Percentiles rank a stretch among this genome's conserved stretches.
These are phyloP conservation scores for Rasamsonia emersonii DNA, from an alignment of 2,329 filamentous ascomycete species.

Conservation along the genomic window DNA sequence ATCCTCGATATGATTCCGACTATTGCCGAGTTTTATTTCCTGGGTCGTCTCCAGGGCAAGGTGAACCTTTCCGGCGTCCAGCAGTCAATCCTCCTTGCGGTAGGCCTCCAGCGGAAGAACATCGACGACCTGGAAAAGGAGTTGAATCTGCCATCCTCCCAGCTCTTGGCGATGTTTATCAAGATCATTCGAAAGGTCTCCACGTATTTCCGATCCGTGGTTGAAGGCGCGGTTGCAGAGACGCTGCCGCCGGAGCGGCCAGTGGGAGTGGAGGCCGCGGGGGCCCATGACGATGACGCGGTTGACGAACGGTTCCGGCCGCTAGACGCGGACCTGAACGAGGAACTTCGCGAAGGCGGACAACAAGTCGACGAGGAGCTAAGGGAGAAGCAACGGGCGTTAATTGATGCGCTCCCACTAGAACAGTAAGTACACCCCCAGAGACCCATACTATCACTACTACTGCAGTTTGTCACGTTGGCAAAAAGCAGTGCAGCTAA, in stretches of 20 bases:
- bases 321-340: slow-evolving; percentile 61
- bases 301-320: slow-evolving; percentile 60
- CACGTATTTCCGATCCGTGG: slow-evolving; percentile 63
- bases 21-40: slow-evolving; percentile 78
- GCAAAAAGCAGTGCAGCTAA: slow-evolving; percentile 32
- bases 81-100: slow-evolving; percentile 75
- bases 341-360: slow-evolving; percentile 77
- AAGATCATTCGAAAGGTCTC: slow-evolving; percentile 89
- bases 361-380: slow-evolving; percentile 65
- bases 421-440: slow-evolving; percentile 57
- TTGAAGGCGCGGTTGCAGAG: slow-evolving; percentile 64
- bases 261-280: slow-evolving; percentile 37
- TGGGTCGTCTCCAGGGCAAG: slow-evolving; percentile 57
- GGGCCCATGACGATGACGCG: slow-evolving; percentile 61
- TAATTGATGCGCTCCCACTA: slow-evolving; percentile 84
- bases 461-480: not conserved
- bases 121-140: slow-evolving; percentile 75
- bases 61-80: slow-evolving; percentile 76
- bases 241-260: slow-evolving; percentile 52
- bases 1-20: slow-evolving; percentile 85
- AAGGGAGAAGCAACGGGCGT: slow-evolving; percentile 69
- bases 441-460: slow-evolving; percentile 1
- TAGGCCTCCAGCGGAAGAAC: slow-evolving; percentile 84
- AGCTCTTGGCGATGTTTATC: slow-evolving; percentile 92
- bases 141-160: slow-evolving; percentile 61